Evolutionary conservation across 2,329 filamentous ascomycete species (phyloP).

Genomic region (Alternaria arborescens): DNA sequence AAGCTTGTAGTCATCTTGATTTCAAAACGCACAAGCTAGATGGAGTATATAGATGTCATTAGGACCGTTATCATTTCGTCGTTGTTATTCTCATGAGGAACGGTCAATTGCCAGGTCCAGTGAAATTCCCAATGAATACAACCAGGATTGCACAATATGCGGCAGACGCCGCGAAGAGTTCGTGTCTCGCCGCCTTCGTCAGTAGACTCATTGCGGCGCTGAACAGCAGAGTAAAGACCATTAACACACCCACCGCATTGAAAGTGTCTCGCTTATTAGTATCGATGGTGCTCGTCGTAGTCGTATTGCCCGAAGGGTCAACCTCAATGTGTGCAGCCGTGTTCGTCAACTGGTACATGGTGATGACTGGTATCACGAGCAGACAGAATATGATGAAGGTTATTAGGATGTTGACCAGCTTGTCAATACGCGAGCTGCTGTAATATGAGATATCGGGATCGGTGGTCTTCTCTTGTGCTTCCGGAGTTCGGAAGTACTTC

Average conservation of each 20-base stretch:
- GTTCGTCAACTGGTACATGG: slow-evolving; percentile 51
- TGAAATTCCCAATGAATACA: slow-evolving; percentile 53
- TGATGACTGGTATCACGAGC: slow-evolving; percentile 52
- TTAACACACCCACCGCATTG: slow-evolving; percentile 53
- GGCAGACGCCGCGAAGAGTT: slow-evolving; percentile 51
- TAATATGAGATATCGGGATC: slow-evolving; percentile 49
- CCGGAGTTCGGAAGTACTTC: slow-evolving; percentile 51
- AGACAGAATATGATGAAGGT: slow-evolving; percentile 55
- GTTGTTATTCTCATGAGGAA: not conserved
- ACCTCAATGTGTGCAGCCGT: slow-evolving; percentile 8
- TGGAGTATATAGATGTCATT: not conserved
- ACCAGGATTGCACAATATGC: slow-evolving; percentile 53
- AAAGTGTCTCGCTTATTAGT: slow-evolving; percentile 43
- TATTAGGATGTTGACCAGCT: slow-evolving; percentile 53
- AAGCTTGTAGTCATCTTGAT: not conserved
- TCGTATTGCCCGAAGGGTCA: not conserved
- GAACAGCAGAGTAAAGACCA: slow-evolving; percentile 54
- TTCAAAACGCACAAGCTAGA: not conserved
- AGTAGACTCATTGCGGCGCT: slow-evolving; percentile 50
- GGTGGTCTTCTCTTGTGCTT: slow-evolving; percentile 49
- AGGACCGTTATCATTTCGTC: not conserved
- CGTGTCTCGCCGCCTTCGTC: slow-evolving; percentile 49
- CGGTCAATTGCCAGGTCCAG: slow-evolving; percentile 40
- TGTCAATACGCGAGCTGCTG: slow-evolving; percentile 49
- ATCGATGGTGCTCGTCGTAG: slow-evolving; percentile 1